These are phyloP conservation scores for Mycena olivaceomarginata DNA, from an alignment of 768 basidiomycete species.

Conservation along the genomic window DNA sequence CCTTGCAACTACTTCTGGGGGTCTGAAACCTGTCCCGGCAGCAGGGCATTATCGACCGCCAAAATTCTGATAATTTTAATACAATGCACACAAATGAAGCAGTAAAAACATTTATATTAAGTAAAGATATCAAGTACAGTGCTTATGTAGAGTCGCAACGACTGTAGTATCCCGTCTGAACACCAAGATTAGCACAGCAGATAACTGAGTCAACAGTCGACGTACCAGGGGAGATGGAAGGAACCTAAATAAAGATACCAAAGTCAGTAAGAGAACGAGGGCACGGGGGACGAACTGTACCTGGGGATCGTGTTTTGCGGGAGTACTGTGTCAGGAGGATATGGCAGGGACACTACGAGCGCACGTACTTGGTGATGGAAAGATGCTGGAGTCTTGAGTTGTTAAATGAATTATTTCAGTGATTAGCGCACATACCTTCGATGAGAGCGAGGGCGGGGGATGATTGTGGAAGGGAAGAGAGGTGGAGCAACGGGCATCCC, in stretches of 20 bases:
- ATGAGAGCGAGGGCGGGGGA: background rate
- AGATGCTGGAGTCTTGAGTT: background rate
- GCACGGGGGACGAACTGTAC: too few species aligned
- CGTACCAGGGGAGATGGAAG: conserved; percentile 13
- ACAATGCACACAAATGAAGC: conserved; percentile 1
- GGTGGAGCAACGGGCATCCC: too few species aligned
- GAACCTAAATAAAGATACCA: conserved; percentile 2
- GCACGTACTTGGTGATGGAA: background rate
- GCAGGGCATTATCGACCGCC: background rate
- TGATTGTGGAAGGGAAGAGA: background rate
- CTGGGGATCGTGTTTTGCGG: background rate
- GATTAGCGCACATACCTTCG: background rate
- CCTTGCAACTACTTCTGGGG: too few species aligned
- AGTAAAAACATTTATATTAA: conserved; percentile 13
- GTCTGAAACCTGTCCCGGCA: too few species aligned
- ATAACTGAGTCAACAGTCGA: conserved; percentile 12
- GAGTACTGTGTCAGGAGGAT: background rate
- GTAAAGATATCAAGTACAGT: conserved; percentile 12
- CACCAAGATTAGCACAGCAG: conserved; percentile 5
- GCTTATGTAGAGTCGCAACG: conserved; percentile 1
- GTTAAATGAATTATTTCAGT: background rate
- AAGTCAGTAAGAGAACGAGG: too few species aligned
- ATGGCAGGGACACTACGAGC: conserved; percentile 15
- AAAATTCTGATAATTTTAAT: background rate
- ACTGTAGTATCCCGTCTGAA: background rate